Percentiles rank a stretch among this genome's conserved stretches.
phyloP scores from a whole-genome alignment of 176 grass and related monocot genomes.

The Eragrostis nindensis region DNA sequence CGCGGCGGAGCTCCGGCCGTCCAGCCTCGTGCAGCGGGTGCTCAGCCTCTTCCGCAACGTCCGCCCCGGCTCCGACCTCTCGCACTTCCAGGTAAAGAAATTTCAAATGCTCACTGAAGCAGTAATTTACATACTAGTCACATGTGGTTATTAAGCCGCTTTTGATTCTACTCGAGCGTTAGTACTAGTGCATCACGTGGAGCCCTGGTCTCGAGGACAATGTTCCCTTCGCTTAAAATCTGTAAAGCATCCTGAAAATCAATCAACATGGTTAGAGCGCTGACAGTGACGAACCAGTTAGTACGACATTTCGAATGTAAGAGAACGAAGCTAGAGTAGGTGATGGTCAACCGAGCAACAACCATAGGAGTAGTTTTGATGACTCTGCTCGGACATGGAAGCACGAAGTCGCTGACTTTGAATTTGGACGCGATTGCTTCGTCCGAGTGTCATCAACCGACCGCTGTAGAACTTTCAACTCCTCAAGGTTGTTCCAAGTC shows the following conservation, averaged over 20 bases:
- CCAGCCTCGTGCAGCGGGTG: constrained; percentile 63
- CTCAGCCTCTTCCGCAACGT: constrained; percentile 87
- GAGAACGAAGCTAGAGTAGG: constrained; percentile 6
- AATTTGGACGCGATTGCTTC: background rate
- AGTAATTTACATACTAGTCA: too few species aligned
- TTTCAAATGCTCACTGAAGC: too few species aligned
- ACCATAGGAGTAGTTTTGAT: background rate
- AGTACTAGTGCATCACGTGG: too few species aligned
- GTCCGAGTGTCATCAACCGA: background rate
- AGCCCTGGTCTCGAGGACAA: too few species aligned
- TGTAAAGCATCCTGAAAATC: too few species aligned
- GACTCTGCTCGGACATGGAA: background rate
- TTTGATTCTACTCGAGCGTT: constrained; percentile 23
- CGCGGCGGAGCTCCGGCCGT: constrained; percentile 63
- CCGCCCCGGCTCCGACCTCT: constrained; percentile 80
- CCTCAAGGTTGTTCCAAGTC: background rate
- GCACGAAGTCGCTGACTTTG: background rate
- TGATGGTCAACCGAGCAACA: background rate
- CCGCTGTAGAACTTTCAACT: background rate
- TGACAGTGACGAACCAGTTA: background rate
- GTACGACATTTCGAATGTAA: background rate
- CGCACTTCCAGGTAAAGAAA: constrained; percentile 58
- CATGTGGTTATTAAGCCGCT: too few species aligned
- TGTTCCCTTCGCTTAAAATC: too few species aligned
- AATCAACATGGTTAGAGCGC: background rate